These are phyloP conservation scores for Trichophyton simii DNA, from an alignment of 2,329 filamentous ascomycete genomes.

Conservation along the genomic window DNA sequence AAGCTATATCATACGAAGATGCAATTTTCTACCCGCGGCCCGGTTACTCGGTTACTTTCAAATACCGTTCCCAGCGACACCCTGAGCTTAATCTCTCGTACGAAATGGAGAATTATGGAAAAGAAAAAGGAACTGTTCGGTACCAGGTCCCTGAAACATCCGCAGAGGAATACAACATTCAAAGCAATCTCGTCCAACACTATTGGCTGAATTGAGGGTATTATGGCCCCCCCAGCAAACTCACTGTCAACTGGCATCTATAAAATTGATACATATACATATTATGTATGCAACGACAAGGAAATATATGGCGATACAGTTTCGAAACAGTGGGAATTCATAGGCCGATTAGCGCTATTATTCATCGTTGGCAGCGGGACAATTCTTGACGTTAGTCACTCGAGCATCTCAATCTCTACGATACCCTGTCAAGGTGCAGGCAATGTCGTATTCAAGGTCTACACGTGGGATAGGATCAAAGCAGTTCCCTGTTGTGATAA, in stretches of 20 bases:
- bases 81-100: not conserved
- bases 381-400: not conserved
- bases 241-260: not conserved
- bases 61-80: not conserved
- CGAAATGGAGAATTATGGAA: not conserved
- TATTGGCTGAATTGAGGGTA: not conserved
- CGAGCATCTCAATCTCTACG: not conserved
- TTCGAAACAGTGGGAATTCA: not conserved
- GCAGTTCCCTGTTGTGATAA: not conserved
- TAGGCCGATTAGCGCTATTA: not conserved
- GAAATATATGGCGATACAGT: slow-evolving; percentile 1
- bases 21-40: not conserved
- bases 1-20: not conserved
- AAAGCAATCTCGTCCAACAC: not conserved
- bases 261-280: not conserved
- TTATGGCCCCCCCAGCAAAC: not conserved
- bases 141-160: not conserved
- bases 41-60: not conserved
- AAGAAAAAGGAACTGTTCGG: not conserved
- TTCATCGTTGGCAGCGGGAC: not conserved
- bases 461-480: slow-evolving; percentile 6
- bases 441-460: not conserved
- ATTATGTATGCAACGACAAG: not conserved
- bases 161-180: not conserved
- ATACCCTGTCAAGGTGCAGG: not conserved